Evolutionary conservation across 768 basidiomycete species (phyloP).

Genomic region (Amylocystis lapponica): DNA sequence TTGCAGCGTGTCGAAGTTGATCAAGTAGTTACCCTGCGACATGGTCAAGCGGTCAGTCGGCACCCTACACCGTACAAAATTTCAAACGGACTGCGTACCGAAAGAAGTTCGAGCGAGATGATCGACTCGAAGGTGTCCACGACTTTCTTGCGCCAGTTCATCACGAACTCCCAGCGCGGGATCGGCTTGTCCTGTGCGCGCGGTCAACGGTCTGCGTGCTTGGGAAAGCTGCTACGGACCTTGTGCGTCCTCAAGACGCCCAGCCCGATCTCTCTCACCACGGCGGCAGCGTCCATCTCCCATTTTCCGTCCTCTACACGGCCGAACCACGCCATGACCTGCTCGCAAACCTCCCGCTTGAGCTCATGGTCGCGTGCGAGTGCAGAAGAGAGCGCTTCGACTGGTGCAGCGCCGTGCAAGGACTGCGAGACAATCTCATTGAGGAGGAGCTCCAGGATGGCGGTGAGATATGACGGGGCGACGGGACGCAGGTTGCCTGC

Average conservation of each 20-base stretch:
- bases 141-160: conserved; percentile 65
- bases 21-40: conserved; percentile 70
- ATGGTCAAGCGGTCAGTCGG: background rate
- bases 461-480: conserved; percentile 55
- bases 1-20: conserved; percentile 31
- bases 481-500: conserved; percentile 73
- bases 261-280: conserved; percentile 73
- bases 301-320: conserved; percentile 43
- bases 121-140: conserved; percentile 69
- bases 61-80: background rate
- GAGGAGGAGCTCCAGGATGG: conserved; percentile 70
- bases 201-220: background rate
- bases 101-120: conserved; percentile 63
- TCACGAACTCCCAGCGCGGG: conserved; percentile 47
- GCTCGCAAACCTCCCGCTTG: conserved; percentile 48
- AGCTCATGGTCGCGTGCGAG: conserved; percentile 75
- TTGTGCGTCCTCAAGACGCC: conserved; percentile 61
- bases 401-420: conserved; percentile 45
- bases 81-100: conserved; percentile 38
- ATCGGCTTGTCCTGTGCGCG: conserved; percentile 52
- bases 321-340: conserved; percentile 85
- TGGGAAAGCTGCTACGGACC: conserved; percentile 29
- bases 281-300: conserved; percentile 54
- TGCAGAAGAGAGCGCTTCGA: conserved; percentile 52
- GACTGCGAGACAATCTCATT: conserved; percentile 64